Base-by-base conservation (phyloP, 2,329 filamentous ascomycete species). In the Exophiala sideris region DNA sequence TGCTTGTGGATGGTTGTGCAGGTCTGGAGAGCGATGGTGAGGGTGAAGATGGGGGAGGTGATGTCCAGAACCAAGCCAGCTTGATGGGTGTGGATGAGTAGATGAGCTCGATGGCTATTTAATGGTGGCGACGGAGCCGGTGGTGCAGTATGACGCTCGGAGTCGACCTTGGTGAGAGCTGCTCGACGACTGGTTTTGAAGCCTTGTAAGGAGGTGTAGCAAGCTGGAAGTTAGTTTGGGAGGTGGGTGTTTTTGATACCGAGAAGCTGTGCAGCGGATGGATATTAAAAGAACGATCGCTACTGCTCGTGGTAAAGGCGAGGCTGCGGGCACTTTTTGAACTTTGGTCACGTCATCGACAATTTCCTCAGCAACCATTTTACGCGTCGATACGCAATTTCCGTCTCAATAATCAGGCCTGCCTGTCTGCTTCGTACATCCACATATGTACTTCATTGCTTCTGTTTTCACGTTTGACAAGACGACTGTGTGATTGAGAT, bases 31-130 rank as follows among this genome's bases (percentile, higher is more conserved):
- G 46, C 47, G 51, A 45, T 18, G 38, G 29, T 41, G 50, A 24
- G 24, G 56, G 45, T 18, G 56, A 48, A 24, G 57, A 12, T 39
- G 42, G 33, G 21, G 57, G 46, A 33, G 56, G 29, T 45, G 55
- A 48, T 16, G 45, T 54, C 62, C 62, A 64, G 41, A 62, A 62
- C 60, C 60, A 64, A 56, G 62, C 62, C 62, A 64, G 62, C 53
- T 64, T 64, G 62, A 58, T 45, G 40, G 54, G 18, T 41, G 34
- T 29, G 24, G 29, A 18, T 39, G 20, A 10, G 24, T 33, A 40
- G 10, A 45, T 24, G 5, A 40, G 24, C 24, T 29, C 24, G 24
- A 29, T 29, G 24, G 24, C 24, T 29, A 3, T 29, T 29, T 4
- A 29, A 4, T 2, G 39, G 12, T 18, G 39, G 10, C 10, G 42